Evolutionary conservation across 495 filamentous ascomycete genomes (phyloP), one percentile per base, ranked within the genome.

Genomic region (Venustampulla echinocandica): DNA sequence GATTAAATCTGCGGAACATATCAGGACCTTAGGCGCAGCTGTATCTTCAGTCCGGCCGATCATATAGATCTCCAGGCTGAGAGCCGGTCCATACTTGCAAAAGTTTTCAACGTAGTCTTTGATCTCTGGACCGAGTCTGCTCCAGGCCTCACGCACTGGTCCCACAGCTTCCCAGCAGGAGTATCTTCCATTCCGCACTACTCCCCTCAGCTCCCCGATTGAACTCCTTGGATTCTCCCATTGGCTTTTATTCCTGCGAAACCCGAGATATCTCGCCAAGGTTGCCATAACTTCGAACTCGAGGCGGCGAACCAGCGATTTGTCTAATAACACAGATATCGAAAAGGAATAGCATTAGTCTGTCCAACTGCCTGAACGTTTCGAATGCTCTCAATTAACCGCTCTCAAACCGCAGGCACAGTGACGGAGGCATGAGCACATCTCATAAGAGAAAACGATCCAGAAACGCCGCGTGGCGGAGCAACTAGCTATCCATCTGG

Each of bases 171-270:
- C 21, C 45, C 45, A 47, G 24, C 35, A 47, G 10, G 34, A 28
- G 37, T 25, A 30, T 17, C 14, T 47, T 47, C 45, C 36, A 38
- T 41, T 32, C 1, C 11, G 21, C 22, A 37, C n/a, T n/a, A 2
- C 15, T 22, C 45, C 45, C 7, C 11, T 32, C 4, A 3, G 23
- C 3, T 30, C 22, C 9, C 45, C 45, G 41, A 47, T 40, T 15
- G 45, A 47, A 19, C 10, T 21, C 24, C 18, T 47, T 4, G 42
- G 42, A 35, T 35, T 45, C 14, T 39, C 22, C 45, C 45, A 47
- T 38, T 6, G 34, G 21, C 36, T 21, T 15, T 14, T 17, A 2
- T 32, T 17, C 33, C 17, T 39, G 18, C 4, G 5, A 32, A n/a
- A 28, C n/a, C 33, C 20, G 22, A 47, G 27, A 47, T 27, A 0